Evolutionary conservation across 2,329 filamentous ascomycete species (phyloP).

Genomic region (Trichoderma atroviride): DNA sequence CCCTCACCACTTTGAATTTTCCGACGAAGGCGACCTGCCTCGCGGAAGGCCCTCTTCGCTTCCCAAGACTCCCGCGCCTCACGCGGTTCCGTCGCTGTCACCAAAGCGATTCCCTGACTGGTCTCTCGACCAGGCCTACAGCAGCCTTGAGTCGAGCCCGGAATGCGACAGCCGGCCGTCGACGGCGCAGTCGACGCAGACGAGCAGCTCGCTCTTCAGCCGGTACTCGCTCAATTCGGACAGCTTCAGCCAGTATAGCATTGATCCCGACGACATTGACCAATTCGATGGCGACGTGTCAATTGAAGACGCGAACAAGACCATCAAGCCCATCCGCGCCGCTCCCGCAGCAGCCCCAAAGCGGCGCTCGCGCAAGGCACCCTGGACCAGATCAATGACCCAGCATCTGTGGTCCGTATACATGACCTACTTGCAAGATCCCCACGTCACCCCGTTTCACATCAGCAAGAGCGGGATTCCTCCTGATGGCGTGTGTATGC

Average conservation of each 20-base stretch:
- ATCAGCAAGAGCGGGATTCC: constrained; percentile 66
- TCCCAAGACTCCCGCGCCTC: constrained; percentile 62
- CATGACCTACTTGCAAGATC: constrained; percentile 65
- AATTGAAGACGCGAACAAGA: constrained; percentile 38
- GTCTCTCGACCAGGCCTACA: constrained; percentile 60
- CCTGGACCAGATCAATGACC: constrained; percentile 68
- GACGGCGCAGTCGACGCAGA: constrained; percentile 61
- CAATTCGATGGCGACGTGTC: constrained; percentile 33
- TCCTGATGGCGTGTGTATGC: constrained; percentile 64
- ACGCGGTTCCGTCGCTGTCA: constrained; percentile 47
- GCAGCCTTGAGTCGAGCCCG: constrained; percentile 60
- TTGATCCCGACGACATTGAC: constrained; percentile 43
- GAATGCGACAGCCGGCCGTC: constrained; percentile 63
- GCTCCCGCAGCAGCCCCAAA: background rate
- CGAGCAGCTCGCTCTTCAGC: constrained; percentile 60
- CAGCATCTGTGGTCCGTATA: constrained; percentile 69
- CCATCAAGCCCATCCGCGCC: constrained; percentile 32
- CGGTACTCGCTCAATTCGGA: constrained; percentile 59
- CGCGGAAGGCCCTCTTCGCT: constrained; percentile 52
- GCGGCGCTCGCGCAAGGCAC: constrained; percentile 48
- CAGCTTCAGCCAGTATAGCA: constrained; percentile 55
- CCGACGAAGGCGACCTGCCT: constrained; percentile 38
- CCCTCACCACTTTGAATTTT: constrained; percentile 38
- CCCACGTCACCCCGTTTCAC: constrained; percentile 67
- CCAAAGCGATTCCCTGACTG: constrained; percentile 59